Evolutionary conservation across 2,329 filamentous ascomycete genomes (phyloP).

Genomic region (Alternaria metachromatica): DNA sequence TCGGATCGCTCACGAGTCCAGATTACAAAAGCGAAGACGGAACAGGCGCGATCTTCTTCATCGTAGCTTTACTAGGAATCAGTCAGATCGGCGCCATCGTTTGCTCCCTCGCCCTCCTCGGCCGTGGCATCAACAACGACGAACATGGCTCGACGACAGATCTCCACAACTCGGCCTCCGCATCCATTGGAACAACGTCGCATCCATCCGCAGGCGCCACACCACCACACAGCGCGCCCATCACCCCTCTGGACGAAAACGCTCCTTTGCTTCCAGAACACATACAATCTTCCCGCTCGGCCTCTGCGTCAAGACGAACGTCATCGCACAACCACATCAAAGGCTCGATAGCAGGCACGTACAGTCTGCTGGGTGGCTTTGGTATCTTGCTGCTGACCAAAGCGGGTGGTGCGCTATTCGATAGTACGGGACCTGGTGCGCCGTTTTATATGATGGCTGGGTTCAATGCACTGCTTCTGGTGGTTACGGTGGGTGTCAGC

Average conservation of each 20-base stretch:
- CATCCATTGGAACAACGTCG: constrained; percentile 20
- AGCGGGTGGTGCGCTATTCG: constrained; percentile 85
- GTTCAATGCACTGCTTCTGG: constrained; percentile 79
- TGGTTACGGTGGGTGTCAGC: constrained; percentile 47
- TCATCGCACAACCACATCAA: constrained; percentile 68
- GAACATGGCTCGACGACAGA: constrained; percentile 26
- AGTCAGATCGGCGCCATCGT: constrained; percentile 97
- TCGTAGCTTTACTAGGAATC: constrained; percentile 82
- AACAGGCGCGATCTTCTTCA: constrained; percentile 71
- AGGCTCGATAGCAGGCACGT: constrained; percentile 92
- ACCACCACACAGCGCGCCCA: constrained; percentile 38
- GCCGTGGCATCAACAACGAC: constrained; percentile 73
- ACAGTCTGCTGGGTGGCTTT: constrained; percentile 86
- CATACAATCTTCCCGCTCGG: constrained; percentile 5
- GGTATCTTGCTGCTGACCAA: constrained; percentile 94
- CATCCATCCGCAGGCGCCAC: constrained; percentile 45
- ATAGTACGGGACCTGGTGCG: constrained; percentile 72
- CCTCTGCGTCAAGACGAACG: not conserved
- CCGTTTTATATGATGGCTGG: constrained; percentile 94
- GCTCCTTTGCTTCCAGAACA: constrained; percentile 33
- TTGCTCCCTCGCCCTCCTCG: constrained; percentile 88
- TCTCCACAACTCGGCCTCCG: constrained; percentile 1
- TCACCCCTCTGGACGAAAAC: constrained; percentile 38
- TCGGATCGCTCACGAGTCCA: constrained; percentile 78
- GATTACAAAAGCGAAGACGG: constrained; percentile 76